Evolutionary conservation across 2,329 filamentous ascomycete genomes (phyloP).

Genomic region (Cladosporium oxysporum): DNA sequence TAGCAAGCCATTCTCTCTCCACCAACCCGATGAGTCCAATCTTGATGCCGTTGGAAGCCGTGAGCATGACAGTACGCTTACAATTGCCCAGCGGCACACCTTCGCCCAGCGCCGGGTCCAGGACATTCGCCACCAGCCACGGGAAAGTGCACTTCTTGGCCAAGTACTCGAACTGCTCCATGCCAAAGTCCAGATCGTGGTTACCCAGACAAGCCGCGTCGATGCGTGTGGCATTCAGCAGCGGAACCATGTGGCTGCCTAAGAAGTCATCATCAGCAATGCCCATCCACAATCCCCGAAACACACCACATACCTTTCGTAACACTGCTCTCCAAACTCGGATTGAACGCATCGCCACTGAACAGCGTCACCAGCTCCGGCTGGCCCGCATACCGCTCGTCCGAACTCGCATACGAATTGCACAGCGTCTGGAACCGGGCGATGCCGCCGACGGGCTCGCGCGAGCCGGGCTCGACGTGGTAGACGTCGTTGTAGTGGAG

Average conservation of each 20-base stretch:
- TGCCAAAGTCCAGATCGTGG: constrained; percentile 90
- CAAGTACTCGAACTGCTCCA: constrained; percentile 74
- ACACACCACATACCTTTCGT: constrained; percentile 68
- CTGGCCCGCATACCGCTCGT: constrained; percentile 62
- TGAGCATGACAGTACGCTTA: constrained; percentile 73
- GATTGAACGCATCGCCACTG: constrained; percentile 91
- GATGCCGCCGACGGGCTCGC: constrained; percentile 80
- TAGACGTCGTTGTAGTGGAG: constrained; percentile 95
- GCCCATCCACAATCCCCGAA: neutral
- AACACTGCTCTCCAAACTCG: constrained; percentile 81
- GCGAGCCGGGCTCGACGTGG: constrained; percentile 74
- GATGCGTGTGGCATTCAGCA: constrained; percentile 76
- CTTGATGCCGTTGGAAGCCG: constrained; percentile 79
- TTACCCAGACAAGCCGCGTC: constrained; percentile 86
- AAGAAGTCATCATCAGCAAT: neutral
- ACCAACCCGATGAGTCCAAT: constrained; percentile 83
- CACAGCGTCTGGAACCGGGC: constrained; percentile 77
- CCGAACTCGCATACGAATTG: constrained; percentile 64
- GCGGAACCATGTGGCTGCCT: constrained; percentile 83
- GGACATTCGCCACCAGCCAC: constrained; percentile 85
- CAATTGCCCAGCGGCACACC: constrained; percentile 74
- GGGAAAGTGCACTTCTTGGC: constrained; percentile 77
- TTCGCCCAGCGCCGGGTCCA: constrained; percentile 79
- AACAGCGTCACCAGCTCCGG: constrained; percentile 75
- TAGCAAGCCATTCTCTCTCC: constrained; percentile 85